Evolutionary conservation across 192 early-diverging fungal species (phyloP).

Genomic region (Coemansia sp.): DNA sequence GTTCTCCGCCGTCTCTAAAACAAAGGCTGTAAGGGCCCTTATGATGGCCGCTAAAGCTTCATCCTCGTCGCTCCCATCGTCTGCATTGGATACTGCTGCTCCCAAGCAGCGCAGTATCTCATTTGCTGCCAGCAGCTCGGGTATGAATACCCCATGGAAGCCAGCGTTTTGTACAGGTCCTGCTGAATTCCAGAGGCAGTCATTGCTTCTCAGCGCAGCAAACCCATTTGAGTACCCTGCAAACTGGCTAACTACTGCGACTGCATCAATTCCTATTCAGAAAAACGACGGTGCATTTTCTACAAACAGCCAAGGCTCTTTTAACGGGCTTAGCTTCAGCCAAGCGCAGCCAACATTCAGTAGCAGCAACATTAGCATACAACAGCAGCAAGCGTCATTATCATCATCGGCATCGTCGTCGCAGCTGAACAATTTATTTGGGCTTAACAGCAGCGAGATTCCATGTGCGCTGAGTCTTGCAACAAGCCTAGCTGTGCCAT

Average conservation of each 20-base stretch:
- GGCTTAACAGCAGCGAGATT: not conserved
- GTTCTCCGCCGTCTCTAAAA: conserved; percentile 14
- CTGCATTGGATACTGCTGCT: not conserved
- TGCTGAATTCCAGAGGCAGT: not conserved
- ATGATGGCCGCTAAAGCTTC: not conserved
- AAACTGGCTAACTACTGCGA: conserved; percentile 5
- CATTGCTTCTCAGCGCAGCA: not conserved
- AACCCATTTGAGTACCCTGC: conserved; percentile 1
- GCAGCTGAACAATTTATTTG: not conserved
- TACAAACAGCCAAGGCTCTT: not conserved
- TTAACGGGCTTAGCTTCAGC: not conserved
- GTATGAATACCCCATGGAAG: not conserved
- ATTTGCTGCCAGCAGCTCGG: not conserved
- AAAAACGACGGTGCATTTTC: not conserved
- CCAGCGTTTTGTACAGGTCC: not conserved
- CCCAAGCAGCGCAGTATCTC: conserved; percentile 35
- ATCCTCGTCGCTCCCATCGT: not conserved
- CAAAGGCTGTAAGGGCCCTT: not conserved
- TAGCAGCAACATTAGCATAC: not conserved
- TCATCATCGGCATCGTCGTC: not conserved
- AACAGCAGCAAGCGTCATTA: conserved; percentile 1
- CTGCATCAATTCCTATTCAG: not conserved
- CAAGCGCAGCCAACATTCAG: not conserved
- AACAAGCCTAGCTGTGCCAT: not conserved
- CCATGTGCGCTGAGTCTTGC: not conserved